Conservation (phyloP, 768 basidiomycete species). For the Mycena venus region DNA sequence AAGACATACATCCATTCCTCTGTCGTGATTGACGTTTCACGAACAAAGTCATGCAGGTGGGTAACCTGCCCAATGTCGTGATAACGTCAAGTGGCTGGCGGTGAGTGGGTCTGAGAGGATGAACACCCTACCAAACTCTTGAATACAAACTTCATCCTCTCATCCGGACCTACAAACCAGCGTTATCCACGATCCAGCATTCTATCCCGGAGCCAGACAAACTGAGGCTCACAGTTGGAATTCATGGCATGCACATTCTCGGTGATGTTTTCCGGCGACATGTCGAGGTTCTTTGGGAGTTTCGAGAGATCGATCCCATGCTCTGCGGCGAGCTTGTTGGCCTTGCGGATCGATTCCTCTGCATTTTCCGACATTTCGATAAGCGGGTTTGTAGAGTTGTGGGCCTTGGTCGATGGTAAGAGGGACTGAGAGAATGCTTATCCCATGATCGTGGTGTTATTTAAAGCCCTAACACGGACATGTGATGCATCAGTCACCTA, state of each 20-base stretch:
- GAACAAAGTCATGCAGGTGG: conserved; percentile 82
- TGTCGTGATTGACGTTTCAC: conserved; percentile 81
- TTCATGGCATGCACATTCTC: conserved; percentile 56
- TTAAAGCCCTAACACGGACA: neutral
- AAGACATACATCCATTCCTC: conserved; percentile 83
- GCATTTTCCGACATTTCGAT: conserved; percentile 9
- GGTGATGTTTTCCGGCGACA: conserved; percentile 58
- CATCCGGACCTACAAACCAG: conserved; percentile 47
- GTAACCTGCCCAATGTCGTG: conserved; percentile 60
- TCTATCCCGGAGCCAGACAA: neutral
- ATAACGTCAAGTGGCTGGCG: neutral
- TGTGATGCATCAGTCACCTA: neutral
- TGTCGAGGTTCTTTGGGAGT: conserved; percentile 54
- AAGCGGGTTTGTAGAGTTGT: neutral
- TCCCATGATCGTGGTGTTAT: neutral
- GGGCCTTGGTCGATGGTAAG: no score
- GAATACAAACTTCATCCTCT: conserved; percentile 59
- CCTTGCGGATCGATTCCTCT: conserved; percentile 25
- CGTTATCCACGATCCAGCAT: neutral
- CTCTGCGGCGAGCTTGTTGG: conserved; percentile 46
- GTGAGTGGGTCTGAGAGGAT: no score
- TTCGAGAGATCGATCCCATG: conserved; percentile 57
- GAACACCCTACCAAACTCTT: conserved; percentile 51
- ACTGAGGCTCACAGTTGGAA: conserved; percentile 51
- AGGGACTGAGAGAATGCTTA: no score